These are phyloP conservation scores for Citrullus mucosospermus DNA, from an alignment of 306 rosid genomes.

Conservation along the genomic window DNA sequence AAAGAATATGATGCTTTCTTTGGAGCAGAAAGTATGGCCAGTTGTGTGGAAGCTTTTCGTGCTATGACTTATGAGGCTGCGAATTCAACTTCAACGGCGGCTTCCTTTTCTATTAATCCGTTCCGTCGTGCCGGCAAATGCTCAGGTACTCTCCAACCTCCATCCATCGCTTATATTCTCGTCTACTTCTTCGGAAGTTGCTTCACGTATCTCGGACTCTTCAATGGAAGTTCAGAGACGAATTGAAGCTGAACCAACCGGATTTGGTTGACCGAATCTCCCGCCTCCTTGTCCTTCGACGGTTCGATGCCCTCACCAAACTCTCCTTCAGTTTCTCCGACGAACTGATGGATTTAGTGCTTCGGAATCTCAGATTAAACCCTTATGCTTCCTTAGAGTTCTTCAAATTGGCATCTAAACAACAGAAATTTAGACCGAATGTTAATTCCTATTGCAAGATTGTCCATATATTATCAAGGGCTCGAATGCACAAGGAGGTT, in stretches of 20 bases:
- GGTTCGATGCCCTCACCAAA: constrained; percentile 33
- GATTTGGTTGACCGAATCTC: constrained; percentile 42
- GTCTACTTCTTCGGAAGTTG: constrained; percentile 8
- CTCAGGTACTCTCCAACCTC: constrained; percentile 11
- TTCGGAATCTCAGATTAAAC: constrained; percentile 49
- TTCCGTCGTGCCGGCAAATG: constrained; percentile 7
- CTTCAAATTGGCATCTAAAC: constrained; percentile 42
- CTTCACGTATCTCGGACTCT: constrained; percentile 32
- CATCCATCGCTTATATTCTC: constrained; percentile 4
- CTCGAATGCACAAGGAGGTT: constrained; percentile 44
- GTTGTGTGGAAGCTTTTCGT: not conserved
- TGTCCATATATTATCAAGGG: constrained; percentile 58
- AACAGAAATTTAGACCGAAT: constrained; percentile 47
- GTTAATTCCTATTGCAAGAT: constrained; percentile 42
- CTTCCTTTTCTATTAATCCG: not conserved
- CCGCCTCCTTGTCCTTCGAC: constrained; percentile 55
- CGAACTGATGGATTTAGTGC: constrained; percentile 50
- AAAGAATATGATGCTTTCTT: not conserved
- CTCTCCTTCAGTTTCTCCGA: constrained; percentile 50
- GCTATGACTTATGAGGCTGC: not conserved
- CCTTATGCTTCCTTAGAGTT: constrained; percentile 47
- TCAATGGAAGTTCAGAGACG: constrained; percentile 56
- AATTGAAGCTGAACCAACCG: constrained; percentile 32
- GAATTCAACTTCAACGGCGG: not conserved
- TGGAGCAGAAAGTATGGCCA: not conserved